Evolutionary conservation across 2,329 filamentous ascomycete species (phyloP).

Genomic region (Ophiostoma triangulosporum): DNA sequence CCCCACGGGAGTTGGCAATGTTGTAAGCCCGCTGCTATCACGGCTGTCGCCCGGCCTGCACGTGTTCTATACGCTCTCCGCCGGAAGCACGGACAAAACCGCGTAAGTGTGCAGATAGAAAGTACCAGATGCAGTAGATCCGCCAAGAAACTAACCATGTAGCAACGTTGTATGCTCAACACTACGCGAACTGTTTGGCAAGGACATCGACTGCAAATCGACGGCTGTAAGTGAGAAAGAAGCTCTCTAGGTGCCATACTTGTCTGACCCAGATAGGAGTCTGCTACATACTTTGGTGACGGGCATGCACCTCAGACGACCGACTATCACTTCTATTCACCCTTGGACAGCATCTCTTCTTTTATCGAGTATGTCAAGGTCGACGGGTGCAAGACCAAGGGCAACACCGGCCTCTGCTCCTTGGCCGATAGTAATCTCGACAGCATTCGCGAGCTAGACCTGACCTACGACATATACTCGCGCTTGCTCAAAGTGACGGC

Average conservation of each 20-base stretch:
- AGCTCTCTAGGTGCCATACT: no score
- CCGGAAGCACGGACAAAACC: not conserved
- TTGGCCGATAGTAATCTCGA: constrained; percentile 29
- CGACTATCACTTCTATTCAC: constrained; percentile 57
- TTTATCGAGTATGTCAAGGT: constrained; percentile 41
- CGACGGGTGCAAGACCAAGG: constrained; percentile 31
- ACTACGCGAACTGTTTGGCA: constrained; percentile 43
- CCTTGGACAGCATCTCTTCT: constrained; percentile 40
- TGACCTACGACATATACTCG: constrained; percentile 61
- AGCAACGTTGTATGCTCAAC: constrained; percentile 42
- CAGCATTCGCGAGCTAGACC: constrained; percentile 53
- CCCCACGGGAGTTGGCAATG: constrained; percentile 41
- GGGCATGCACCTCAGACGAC: constrained; percentile 41
- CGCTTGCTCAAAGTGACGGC: constrained; percentile 51
- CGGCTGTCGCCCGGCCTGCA: constrained; percentile 70
- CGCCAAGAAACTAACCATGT: not conserved
- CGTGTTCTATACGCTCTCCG: constrained; percentile 57
- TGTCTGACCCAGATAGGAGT: constrained; percentile 39
- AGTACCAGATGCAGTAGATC: not conserved
- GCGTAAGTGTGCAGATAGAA: constrained; percentile 2
- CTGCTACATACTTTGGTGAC: constrained; percentile 34
- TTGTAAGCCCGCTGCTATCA: constrained; percentile 58
- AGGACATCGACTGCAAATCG: constrained; percentile 38
- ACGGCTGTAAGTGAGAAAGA: constrained; percentile 25
- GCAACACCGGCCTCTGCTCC: constrained; percentile 33